These are phyloP conservation scores for Eurotiales sp. DNA, from an alignment of 2,329 filamentous ascomycete species.

Conservation along the genomic window DNA sequence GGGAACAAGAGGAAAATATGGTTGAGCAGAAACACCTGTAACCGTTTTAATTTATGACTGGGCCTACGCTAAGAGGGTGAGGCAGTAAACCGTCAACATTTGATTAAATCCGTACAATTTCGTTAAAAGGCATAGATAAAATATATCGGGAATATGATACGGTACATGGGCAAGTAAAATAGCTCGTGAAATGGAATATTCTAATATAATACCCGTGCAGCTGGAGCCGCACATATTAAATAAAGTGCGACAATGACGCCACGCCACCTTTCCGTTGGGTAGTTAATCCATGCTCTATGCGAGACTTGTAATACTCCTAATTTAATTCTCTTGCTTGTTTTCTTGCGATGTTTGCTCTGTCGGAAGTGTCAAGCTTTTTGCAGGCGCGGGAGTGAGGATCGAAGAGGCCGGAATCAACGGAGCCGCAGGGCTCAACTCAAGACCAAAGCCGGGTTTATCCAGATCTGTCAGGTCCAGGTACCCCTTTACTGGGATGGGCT, in stretches of 20 bases:
- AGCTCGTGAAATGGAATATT: not conserved
- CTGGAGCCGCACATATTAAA: too few species aligned
- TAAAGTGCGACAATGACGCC: too few species aligned
- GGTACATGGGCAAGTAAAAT: too few species aligned
- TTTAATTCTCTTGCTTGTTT: too few species aligned
- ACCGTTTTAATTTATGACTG: too few species aligned
- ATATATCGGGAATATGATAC: not conserved
- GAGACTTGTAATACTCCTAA: not conserved
- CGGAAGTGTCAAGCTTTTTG: constrained; percentile 41
- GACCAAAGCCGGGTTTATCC: constrained; percentile 85
- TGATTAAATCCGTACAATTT: not conserved
- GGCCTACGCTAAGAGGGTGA: too few species aligned
- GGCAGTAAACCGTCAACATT: too few species aligned
- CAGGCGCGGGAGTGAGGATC: constrained; percentile 65
- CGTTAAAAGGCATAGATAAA: not conserved
- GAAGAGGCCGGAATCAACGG: constrained; percentile 73
- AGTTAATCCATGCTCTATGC: too few species aligned
- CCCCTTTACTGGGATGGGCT: constrained; percentile 81
- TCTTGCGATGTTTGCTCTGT: not conserved
- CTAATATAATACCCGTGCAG: not conserved
- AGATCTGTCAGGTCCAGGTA: constrained; percentile 75
- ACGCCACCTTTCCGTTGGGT: too few species aligned
- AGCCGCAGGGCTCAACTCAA: constrained; percentile 78
- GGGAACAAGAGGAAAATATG: too few species aligned
- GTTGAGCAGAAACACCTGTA: too few species aligned